phyloP scores from a whole-genome alignment of 371 early-diverging fungal species.

The Mortierella sp. region DNA sequence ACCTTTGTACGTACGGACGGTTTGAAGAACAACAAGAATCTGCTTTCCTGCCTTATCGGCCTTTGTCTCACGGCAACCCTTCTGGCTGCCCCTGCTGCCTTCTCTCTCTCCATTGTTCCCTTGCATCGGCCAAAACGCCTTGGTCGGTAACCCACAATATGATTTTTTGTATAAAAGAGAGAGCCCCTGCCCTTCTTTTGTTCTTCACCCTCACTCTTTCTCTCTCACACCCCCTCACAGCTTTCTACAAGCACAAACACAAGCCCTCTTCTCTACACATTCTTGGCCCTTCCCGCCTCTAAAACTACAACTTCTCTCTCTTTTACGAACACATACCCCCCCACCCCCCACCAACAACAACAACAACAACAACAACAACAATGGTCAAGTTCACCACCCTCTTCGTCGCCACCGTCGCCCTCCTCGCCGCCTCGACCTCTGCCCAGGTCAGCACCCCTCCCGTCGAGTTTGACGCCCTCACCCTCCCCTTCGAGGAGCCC shows the following conservation, averaged over 20 bases:
- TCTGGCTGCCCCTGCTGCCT: neutral
- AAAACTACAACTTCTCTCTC: neutral
- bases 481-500: neutral
- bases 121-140: neutral
- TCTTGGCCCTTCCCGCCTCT: neutral
- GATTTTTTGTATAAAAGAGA: neutral
- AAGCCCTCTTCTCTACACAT: neutral
- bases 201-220: neutral
- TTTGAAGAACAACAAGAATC: neutral
- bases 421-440: conserved; percentile 32
- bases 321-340: neutral
- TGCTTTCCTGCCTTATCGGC: neutral
- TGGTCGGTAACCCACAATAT: neutral
- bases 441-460: conserved; percentile 18
- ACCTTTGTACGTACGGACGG: neutral
- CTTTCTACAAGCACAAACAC: conserved; percentile 10
- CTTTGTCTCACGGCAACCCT: neutral
- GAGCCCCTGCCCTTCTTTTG: neutral
- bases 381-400: conserved; percentile 50
- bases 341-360: neutral
- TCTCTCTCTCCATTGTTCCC: neutral
- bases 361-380: neutral
- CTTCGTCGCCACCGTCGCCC: conserved; percentile 39
- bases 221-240: conserved; percentile 11
- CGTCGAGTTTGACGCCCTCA: neutral